Evolutionary conservation across 192 early-diverging fungal genomes (phyloP), one percentile per base, ranked within the genome.

Genomic region (Podila epicladia): DNA sequence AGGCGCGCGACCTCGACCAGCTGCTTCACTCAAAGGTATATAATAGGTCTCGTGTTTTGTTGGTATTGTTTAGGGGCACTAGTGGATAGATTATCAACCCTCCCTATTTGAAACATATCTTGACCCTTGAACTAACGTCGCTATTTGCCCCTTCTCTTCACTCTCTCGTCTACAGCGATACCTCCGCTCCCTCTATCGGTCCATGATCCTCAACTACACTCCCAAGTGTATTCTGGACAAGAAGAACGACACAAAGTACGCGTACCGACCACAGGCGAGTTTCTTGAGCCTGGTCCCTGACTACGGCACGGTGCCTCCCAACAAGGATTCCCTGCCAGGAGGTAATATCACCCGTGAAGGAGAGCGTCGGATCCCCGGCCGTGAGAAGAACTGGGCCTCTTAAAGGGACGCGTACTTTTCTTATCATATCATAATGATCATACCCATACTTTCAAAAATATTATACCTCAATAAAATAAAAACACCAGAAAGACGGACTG

Each of bases 241-340:
- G 13, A 53, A 29, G 65, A 64, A 57, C 32, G 76, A 79, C 22
- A 70, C 67, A 48, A 79, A 79, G 32, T 79, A 72, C 24, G 41
- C 76, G 0, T 79, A 68, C 61, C 69, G 76, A n/a, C 76, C 76
- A 20, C 76, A 79, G 60, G 76, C 76, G n/a, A 72, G 24, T 26
- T 79, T 79, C 33, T 15, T 79, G 49, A 26, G 62, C 4, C 63
- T 22, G 29, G 76, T 79, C 0, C 76, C 76, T n/a, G 76, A 79
- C 41, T 79, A 79, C 62, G 76, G 76, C 15, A 32, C 11, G 2
- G 62, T 79, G 35, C 65, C 66, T 11, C 70, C 70, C 13, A 75
- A 48, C 26, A 15, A 55, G 22, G 53, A 55, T 20, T 55, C 53
- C 22, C 24, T 55, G 53, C 0, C 53, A 24, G 24, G 53, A 17